phyloP scores from a whole-genome alignment of 2,329 filamentous ascomycete species.

The Lachnum nothofagi region DNA sequence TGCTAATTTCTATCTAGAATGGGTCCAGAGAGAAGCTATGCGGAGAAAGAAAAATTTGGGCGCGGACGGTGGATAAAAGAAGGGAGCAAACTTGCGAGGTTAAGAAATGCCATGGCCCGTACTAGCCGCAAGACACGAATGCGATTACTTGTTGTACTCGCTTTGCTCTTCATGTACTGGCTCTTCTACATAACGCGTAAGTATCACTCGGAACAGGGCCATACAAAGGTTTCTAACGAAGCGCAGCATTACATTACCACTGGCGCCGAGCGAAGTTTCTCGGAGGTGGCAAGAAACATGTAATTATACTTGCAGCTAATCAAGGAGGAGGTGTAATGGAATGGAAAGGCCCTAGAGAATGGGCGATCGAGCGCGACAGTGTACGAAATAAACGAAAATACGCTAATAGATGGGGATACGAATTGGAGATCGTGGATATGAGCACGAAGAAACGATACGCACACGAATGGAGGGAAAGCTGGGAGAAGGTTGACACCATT shows the following conservation, averaged over 20 bases:
- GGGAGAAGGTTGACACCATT: conserved; percentile 97
- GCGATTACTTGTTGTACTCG: conserved; percentile 53
- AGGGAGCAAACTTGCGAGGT: conserved; percentile 43
- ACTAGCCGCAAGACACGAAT: conserved; percentile 63
- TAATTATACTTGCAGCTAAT: conserved; percentile 90
- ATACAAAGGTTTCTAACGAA: conserved; percentile 11
- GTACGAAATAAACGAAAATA: conserved; percentile 93
- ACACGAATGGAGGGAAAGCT: conserved; percentile 98
- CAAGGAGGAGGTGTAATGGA: conserved; percentile 97
- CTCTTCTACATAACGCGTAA: conserved; percentile 70
- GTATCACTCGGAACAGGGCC: conserved; percentile 34
- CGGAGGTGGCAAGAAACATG: conserved; percentile 83
- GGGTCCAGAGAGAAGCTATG: conserved; percentile 43
- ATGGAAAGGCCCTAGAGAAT: conserved; percentile 95
- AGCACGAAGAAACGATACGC: conserved; percentile 97
- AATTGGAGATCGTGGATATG: conserved; percentile 96
- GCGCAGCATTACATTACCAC: conserved; percentile 39
- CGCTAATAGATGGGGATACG: conserved; percentile 81
- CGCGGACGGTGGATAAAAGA: conserved; percentile 53
- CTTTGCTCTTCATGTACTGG: conserved; percentile 56
- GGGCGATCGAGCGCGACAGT: conserved; percentile 96
- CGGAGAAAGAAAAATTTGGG: conserved; percentile 72
- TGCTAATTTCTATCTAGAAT: neutral
- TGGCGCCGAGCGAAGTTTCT: conserved; percentile 70
- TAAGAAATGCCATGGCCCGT: conserved; percentile 43